Evolutionary conservation across 1,284 basidiomycete species (phyloP).

Genomic region (Marasmius tenuissimus): DNA sequence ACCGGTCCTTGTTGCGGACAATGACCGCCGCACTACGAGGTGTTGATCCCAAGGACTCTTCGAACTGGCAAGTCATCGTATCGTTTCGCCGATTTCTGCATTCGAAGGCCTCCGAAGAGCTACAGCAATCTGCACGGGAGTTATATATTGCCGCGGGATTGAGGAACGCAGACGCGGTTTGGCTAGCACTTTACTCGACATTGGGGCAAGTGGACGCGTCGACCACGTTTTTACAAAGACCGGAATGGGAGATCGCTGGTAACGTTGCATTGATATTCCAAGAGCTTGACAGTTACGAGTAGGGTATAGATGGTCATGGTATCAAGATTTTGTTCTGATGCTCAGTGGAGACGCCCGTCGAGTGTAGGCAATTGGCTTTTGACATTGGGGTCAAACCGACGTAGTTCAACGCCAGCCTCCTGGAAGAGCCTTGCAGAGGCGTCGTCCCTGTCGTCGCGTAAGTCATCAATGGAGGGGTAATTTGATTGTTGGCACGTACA

Average conservation of each 20-base stretch:
- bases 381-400: conserved; percentile 54
- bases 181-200: conserved; percentile 72
- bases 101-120: conserved; percentile 62
- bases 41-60: conserved; percentile 68
- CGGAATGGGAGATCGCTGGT: conserved; percentile 58
- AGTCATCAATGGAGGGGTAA: conserved; percentile 1
- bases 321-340: not conserved
- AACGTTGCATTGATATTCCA: conserved; percentile 52
- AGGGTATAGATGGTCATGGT: not conserved
- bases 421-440: conserved; percentile 76
- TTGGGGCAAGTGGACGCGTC: conserved; percentile 38
- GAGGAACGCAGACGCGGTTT: conserved; percentile 78
- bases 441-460: conserved; percentile 60
- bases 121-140: conserved; percentile 64
- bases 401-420: conserved; percentile 77
- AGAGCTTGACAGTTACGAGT: not conserved
- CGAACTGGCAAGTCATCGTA: conserved; percentile 78
- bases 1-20: conserved; percentile 70
- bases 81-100: conserved; percentile 77
- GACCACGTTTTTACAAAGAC: conserved; percentile 51
- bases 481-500: conserved; percentile 52
- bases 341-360: not conserved
- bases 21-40: conserved; percentile 64
- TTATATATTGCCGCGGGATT: conserved; percentile 62
- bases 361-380: conserved; percentile 11